Evolutionary conservation across 176 grass and related monocot genomes (phyloP), one percentile per base, ranked within the genome.

Genomic region (Oryza glaberrima): DNA sequence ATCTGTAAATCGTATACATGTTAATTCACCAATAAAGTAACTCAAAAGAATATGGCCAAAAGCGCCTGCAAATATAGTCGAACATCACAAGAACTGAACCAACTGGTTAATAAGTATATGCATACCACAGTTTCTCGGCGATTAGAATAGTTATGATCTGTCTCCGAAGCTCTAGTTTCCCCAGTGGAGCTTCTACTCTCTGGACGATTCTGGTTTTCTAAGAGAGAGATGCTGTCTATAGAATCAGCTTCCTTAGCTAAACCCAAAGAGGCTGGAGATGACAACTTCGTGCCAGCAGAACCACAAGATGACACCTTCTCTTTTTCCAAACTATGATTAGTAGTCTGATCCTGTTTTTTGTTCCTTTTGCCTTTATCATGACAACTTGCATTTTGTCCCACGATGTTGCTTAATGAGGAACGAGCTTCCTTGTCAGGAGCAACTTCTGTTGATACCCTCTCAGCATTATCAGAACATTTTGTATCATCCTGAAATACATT

Each of bases 231-330:
- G 32, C 76, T 73, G 73, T 88, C 72, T 87, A 81, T 89, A 38
- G 80, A 88, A 76, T 85, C 86, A 85, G 77, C 74, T 78, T 90
- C 87, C 47, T 84, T 93, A 44, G 43, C 68, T 23, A 93, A 81
- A 86, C 84, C 71, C 43, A 68, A 71, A 75, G 83, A 92, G 80
- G 74, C 83, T 77, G 43, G 86, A 91, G 82, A 85, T 78, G 83
- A 75, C 35, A 81, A 75, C 66, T 92, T 88, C 65, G 88, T 88
- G 64, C 91, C 83, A 40, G 69, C 96, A 9, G 96, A 98, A 90
- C 85, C 96, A 90, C 91, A 98, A 45, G 93, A 98, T 73, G 96
- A 95, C 45, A 90, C 43, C 34, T 90, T 89, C n/a, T 98, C 89
- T 70, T 88, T 92, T 72, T 86, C 88, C n/a, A 70, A 70, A 75